These are phyloP conservation scores for Saccharomycopsis hybrid DNA, from an alignment of 1,139 yeast genomes.

Conservation along the genomic window DNA sequence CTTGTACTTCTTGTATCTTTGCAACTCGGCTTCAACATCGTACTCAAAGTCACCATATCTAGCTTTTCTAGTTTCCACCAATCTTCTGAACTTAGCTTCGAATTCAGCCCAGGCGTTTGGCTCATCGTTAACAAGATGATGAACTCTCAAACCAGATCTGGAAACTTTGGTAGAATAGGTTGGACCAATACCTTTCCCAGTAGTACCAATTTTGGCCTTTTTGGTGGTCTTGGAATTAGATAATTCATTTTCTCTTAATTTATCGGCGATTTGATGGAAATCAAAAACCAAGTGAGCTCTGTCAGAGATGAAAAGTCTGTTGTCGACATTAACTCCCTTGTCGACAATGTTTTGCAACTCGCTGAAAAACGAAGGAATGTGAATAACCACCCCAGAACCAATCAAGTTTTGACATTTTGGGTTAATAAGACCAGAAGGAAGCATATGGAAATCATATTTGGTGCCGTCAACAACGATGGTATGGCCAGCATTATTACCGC, in stretches of 20 bases:
- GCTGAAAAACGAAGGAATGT: conserved; percentile 85
- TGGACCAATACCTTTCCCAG: conserved; percentile 99
- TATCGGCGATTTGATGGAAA: conserved; percentile 96
- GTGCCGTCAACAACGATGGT: conserved; percentile 86
- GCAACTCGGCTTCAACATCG: conserved; percentile 75
- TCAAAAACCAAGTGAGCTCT: conserved; percentile 96
- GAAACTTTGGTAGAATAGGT: conserved; percentile 95
- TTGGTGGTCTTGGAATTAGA: conserved; percentile 36
- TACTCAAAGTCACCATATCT: conserved; percentile 93
- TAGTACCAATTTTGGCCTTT: conserved; percentile 92
- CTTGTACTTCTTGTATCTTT: conserved; percentile 66
- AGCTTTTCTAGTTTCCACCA: conserved; percentile 72
- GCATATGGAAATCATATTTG: conserved; percentile 97
- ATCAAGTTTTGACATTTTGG: conserved; percentile 83
- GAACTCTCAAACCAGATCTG: conserved; percentile 94
- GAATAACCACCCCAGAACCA: conserved; percentile 96
- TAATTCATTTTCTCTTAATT: conserved; percentile 88
- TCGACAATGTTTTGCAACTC: conserved; percentile 76
- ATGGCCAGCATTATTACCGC: conserved; percentile 99
- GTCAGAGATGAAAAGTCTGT: conserved; percentile 79
- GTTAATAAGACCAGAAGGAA: conserved; percentile 94
- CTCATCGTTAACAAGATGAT: conserved; percentile 85
- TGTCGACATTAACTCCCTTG: conserved; percentile 76
- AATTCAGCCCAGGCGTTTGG: conserved; percentile 93
- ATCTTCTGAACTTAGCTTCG: conserved; percentile 67